phyloP scores from a whole-genome alignment of 192 early-diverging fungal genomes.

The Dissophora ornata region DNA sequence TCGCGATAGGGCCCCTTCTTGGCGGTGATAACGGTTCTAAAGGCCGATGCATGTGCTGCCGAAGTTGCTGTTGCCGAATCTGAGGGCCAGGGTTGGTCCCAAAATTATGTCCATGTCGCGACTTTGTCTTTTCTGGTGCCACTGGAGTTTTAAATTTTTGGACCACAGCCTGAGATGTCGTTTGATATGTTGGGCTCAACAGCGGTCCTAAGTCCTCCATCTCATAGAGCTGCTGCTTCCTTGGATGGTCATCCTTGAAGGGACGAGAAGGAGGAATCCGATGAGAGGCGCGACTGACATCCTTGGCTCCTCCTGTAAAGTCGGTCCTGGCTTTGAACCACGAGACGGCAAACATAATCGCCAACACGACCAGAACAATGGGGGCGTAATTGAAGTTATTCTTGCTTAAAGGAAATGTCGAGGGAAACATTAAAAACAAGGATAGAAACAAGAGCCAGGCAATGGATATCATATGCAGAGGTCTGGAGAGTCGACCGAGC shows the following conservation, averaged over 20 bases:
- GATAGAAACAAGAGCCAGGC: conserved; percentile 24
- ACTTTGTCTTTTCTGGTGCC: neutral
- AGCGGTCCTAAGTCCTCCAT: neutral
- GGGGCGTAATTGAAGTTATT: conserved; percentile 48
- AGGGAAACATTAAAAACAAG: conserved; percentile 20
- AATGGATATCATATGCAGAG: conserved; percentile 21
- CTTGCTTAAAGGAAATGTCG: conserved; percentile 20
- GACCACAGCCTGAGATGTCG: neutral
- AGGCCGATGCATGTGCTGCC: too few species aligned
- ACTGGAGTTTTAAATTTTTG: neutral
- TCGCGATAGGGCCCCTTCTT: neutral
- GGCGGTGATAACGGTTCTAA: neutral
- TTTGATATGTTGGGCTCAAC: too few species aligned
- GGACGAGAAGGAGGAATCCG: neutral
- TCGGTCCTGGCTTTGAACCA: conserved; percentile 45
- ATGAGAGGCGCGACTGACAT: conserved; percentile 36
- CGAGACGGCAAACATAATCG: conserved; percentile 14
- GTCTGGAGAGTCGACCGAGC: conserved; percentile 24
- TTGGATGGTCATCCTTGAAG: conserved; percentile 5
- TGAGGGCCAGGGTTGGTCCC: neutral
- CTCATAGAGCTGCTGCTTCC: conserved; percentile 1
- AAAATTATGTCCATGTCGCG: neutral
- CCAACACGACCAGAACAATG: conserved; percentile 2
- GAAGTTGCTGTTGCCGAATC: neutral
- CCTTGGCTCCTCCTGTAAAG: conserved; percentile 44